Base-by-base conservation (phyloP, 208 protist species). In the Plasmodiophora brassicae region DNA sequence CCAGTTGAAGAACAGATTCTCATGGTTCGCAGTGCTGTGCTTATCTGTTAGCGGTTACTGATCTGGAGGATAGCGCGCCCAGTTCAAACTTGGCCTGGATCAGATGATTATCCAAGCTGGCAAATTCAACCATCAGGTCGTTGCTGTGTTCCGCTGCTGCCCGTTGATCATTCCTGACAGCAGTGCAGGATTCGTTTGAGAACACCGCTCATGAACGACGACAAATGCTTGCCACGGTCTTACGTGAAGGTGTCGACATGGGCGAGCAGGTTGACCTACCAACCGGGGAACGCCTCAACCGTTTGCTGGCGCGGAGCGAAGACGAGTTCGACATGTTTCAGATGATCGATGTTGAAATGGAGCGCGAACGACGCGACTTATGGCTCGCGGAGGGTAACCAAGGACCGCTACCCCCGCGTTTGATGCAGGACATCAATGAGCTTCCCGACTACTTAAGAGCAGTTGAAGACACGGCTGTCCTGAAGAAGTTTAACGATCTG, bases 91-190 rank as follows among this genome's bases (percentile, higher is more conserved):
- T n/a, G 65, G 65, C 20, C n/a, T 78, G 14, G 65, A 78, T 78
- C 65, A 78, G n/a, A 78, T 78, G 65, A 78, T 78, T 32, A 78
- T 78, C 41, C 65, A 78, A 38, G 65, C 65, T 78, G 65, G 65
- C 5, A 78, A 78, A 32, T 78, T 78, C 65, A 78, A 78, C 65
- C 65, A 78, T 44, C 32, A 78, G 41, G 65, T 78, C 50, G 41
- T 14, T 44, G 5, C n/a, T n/a, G 32, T 57, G 14, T 25, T 28
- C 14, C 50, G 50, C 20, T 57, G 14, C 25, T 25, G 50, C 14
- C 25, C 50, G 25, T 14, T 25, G 25, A 28, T 57, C 50, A 28
- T 57, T 28, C 25, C 50, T 57, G 25, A 38, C 41, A 8, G 10
- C 41, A n/a, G 5, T 36, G 32, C 65, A 78, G 65, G 65, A 78